Base-by-base conservation (phyloP, 441 rosid genomes). In the Pelargonium citronellum region DNA sequence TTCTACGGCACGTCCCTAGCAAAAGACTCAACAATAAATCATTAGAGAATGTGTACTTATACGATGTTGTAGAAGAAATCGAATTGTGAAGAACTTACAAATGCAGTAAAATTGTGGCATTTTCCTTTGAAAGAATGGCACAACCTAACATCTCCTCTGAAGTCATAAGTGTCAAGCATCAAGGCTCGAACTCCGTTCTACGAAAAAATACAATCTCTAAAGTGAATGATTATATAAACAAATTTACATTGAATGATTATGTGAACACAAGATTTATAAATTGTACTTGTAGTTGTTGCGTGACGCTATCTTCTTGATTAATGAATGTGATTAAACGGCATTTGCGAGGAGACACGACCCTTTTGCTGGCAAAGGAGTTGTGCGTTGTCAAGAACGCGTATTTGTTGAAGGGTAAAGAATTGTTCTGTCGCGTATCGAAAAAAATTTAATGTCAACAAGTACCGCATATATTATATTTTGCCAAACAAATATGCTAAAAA, bases 361-460 rank as follows among this genome's bases (percentile, higher is more conserved):
- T 87, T 12, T 85, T 81, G 34, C 86, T 89, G 30, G 95, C 94
- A 77, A 17, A 88, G 0, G 96, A 82, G 69, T 90, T 92, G 79
- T 91, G 95, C 5, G 87, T 91, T 16, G 91, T 85, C 78, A 91
- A 74, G 79, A 83, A 91, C 75, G 97, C 89, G 64, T 89, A 89
- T 66, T 84, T 91, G 74, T 88, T 89, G 75, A 89, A 87, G 4
- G 97, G 90, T 30, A 91, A 78, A 49, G 92, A 88, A 75, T 91
- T 85, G 61, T 89, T 91, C 96, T 89, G 65, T 71, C 9, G 20
- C 15, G 19, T 11, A 43, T 8, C 43, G 2, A 5, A 3, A 20
- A 24, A 46, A 20, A 27, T 27, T 27, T n/a, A 27, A 27, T 27
- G 30, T 27, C 1, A 27, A 27, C 30, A 27, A 27, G 30, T 4